phyloP scores from a whole-genome alignment of 768 basidiomycete genomes.

The Lactarius vividus region DNA sequence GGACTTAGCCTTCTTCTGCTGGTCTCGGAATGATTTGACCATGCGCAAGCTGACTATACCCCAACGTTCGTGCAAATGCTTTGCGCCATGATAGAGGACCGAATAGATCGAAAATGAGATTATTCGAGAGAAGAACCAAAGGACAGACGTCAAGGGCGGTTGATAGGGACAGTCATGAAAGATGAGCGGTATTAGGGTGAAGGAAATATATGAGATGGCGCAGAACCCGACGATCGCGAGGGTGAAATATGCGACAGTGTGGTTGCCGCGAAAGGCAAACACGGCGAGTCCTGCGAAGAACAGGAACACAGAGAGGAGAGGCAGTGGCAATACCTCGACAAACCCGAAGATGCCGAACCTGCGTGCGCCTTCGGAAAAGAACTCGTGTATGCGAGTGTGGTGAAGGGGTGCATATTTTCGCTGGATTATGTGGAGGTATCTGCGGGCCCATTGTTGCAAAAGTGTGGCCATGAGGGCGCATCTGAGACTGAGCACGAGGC shows the following conservation, averaged over 20 bases:
- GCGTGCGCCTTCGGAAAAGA: too few species aligned
- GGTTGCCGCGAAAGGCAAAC: constrained; percentile 4
- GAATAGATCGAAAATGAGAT: too few species aligned
- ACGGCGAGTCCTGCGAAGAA: constrained; percentile 11
- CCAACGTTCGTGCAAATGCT: not conserved
- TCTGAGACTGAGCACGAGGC: constrained; percentile 14
- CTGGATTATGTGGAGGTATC: not conserved
- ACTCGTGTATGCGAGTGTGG: too few species aligned
- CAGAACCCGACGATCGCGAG: not conserved
- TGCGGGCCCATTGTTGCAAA: constrained; percentile 13
- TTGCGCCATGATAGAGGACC: too few species aligned
- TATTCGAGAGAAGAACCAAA: too few species aligned
- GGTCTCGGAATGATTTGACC: too few species aligned
- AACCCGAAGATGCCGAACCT: too few species aligned
- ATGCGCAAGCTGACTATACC: too few species aligned
- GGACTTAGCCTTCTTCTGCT: too few species aligned
- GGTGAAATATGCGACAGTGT: not conserved
- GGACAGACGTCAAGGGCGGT: not conserved
- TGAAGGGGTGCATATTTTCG: too few species aligned
- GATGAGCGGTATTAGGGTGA: constrained; percentile 12
- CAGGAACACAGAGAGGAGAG: constrained; percentile 1
- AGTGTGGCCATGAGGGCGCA: constrained; percentile 17
- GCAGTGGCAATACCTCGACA: not conserved
- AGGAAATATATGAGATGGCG: not conserved
- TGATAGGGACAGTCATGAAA: constrained; percentile 14